phyloP scores from a whole-genome alignment of 208 protist genomes.

The Zelonia costaricensis region DNA sequence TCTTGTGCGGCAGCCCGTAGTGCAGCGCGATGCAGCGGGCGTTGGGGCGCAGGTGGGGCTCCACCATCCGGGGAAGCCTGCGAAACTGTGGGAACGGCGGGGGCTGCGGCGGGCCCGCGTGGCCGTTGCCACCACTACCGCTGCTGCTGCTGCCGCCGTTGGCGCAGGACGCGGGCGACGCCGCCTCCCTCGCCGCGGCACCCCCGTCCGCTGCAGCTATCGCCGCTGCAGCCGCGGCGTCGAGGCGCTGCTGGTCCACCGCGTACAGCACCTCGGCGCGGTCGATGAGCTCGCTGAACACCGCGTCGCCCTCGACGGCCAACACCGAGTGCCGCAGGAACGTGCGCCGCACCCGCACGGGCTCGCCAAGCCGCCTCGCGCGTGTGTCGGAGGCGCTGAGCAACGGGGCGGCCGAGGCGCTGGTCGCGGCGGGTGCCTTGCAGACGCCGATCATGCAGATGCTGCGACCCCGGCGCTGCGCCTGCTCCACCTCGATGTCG shows the following conservation, averaged over 20 bases:
- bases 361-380: slow-evolving; percentile 2
- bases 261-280: slow-evolving; percentile 45
- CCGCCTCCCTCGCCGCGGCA: no score
- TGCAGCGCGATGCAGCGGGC: slow-evolving; percentile 84
- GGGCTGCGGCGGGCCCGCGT: background rate
- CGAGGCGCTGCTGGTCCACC: slow-evolving; percentile 29
- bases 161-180: no score
- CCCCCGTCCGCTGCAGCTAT: background rate
- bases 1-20: slow-evolving; percentile 49
- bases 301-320: slow-evolving; percentile 80
- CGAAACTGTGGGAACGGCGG: slow-evolving; percentile 25
- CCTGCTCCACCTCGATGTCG: slow-evolving; percentile 46
- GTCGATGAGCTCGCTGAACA: slow-evolving; percentile 67
- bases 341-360: slow-evolving; percentile 35
- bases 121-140: background rate
- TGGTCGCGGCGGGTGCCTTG: slow-evolving; percentile 12
- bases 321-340: slow-evolving; percentile 79
- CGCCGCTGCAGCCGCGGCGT: slow-evolving; percentile 5
- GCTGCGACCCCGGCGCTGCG: slow-evolving; percentile 43
- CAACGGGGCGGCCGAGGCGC: background rate
- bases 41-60: slow-evolving; percentile 52
- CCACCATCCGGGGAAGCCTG: slow-evolving; percentile 15
- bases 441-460: slow-evolving; percentile 70
- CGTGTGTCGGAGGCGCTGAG: background rate
- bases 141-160: no score